phyloP scores from a whole-genome alignment of 1,139 yeast species.

The Debaryomycetaceae sp. region DNA sequence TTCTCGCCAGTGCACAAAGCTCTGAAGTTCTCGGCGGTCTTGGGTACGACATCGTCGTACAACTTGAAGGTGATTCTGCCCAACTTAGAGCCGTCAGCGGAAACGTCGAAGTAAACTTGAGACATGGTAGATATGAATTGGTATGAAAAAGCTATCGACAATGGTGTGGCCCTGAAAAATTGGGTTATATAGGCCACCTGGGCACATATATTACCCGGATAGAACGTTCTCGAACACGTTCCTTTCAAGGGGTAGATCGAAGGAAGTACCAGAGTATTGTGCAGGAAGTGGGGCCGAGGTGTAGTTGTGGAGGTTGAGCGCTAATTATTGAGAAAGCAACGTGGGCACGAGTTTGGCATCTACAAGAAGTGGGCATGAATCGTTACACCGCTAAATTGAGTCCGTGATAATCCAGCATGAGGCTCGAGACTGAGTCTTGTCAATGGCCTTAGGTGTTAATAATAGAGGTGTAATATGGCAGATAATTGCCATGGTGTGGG shows the following conservation, averaged over 20 bases:
- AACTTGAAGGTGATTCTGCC: conserved; percentile 49
- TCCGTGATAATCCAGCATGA: too few relatives aligned
- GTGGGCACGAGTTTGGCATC: too few relatives aligned
- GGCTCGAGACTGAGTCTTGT: too few relatives aligned
- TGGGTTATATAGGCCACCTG: conserved; percentile 2
- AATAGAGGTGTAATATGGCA: too few relatives aligned
- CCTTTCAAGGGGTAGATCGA: not conserved
- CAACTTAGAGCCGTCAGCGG: conserved; percentile 53
- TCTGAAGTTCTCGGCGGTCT: conserved; percentile 97
- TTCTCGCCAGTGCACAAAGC: conserved; percentile 96
- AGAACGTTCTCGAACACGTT: conserved; percentile 9
- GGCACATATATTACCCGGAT: conserved; percentile 8
- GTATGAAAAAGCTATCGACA: not conserved
- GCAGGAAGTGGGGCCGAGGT: conserved; percentile 2
- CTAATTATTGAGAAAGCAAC: too few relatives aligned
- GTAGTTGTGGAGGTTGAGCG: too few relatives aligned
- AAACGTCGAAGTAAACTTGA: conserved; percentile 72
- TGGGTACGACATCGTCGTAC: conserved; percentile 93
- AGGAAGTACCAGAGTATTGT: not conserved
- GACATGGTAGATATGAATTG: conserved; percentile 28
- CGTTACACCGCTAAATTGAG: too few relatives aligned
- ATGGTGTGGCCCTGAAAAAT: not conserved
- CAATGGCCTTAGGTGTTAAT: too few relatives aligned
- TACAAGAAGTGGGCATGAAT: too few relatives aligned
- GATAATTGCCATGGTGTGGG: too few relatives aligned